Conservation (phyloP, 306 rosid species). For the Prosopis cineraria region DNA sequence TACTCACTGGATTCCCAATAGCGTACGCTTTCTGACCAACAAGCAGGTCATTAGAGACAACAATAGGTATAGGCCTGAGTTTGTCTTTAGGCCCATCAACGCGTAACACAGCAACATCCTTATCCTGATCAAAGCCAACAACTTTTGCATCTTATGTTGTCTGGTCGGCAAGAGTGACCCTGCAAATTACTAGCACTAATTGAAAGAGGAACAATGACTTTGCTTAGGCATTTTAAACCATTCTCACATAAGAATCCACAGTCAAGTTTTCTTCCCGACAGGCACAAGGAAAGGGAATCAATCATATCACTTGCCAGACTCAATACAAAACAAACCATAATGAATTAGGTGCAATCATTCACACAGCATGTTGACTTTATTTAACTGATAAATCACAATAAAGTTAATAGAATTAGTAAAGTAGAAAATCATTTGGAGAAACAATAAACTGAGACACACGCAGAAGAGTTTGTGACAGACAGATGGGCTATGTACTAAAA, state of each 20-base stretch:
- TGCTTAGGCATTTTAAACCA: background rate
- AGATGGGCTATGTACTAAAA: background rate
- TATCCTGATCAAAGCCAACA: conserved; percentile 1
- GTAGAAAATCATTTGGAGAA: background rate
- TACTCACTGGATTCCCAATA: conserved; percentile 2
- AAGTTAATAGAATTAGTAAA: background rate
- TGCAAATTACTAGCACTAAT: background rate
- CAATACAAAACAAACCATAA: background rate
- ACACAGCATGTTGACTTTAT: background rate
- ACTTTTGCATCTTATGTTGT: background rate
- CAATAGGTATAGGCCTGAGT: background rate
- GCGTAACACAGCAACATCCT: background rate
- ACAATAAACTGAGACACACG: background rate
- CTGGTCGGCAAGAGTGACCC: background rate
- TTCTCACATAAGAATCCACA: background rate
- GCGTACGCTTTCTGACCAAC: background rate
- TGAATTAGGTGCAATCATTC: background rate
- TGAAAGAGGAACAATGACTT: background rate
- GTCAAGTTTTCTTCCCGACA: background rate
- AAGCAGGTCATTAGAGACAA: background rate
- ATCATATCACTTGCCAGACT: background rate
- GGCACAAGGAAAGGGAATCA: background rate
- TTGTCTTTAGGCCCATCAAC: background rate
- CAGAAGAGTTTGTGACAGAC: background rate
- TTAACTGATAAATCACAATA: background rate